Conservation (phyloP, 768 basidiomycete genomes). For the Nevesoporus exiguus region DNA sequence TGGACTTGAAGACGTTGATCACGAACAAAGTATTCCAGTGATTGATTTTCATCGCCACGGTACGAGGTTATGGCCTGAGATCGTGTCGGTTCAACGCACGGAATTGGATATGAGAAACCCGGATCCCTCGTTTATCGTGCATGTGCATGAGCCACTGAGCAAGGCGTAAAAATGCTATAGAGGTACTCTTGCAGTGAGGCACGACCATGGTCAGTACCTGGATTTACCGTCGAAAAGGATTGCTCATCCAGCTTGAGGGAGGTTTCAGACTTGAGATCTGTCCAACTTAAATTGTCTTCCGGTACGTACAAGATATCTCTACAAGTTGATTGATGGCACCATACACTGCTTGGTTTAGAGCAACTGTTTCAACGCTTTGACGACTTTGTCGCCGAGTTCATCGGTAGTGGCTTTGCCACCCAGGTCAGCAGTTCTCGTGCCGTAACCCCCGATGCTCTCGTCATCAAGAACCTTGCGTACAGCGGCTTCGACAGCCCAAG, state of each 20-base stretch:
- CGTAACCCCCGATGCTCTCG: conserved; percentile 63
- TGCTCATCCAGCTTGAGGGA: not conserved
- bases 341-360: conserved; percentile 34
- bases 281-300: not conserved
- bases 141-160: too few relatives aligned
- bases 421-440: conserved; percentile 81
- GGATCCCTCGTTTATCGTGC: too few relatives aligned
- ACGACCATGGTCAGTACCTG: too few relatives aligned
- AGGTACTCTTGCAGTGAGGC: too few relatives aligned
- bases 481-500: conserved; percentile 83
- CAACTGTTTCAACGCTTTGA: conserved; percentile 63
- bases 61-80: too few relatives aligned
- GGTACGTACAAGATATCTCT: not conserved
- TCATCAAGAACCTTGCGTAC: conserved; percentile 86
- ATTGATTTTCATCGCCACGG: not conserved
- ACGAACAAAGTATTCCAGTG: not conserved
- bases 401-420: conserved; percentile 73
- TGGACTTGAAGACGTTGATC: conserved; percentile 6
- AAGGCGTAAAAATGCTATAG: too few relatives aligned
- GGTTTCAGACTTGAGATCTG: too few relatives aligned
- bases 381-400: conserved; percentile 81
- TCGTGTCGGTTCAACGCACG: too few relatives aligned
- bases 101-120: too few relatives aligned
- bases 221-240: not conserved
- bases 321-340: not conserved